Percentiles rank a stretch among this genome's conserved stretches.
Conservation (phyloP, 75 land plant genomes). For the Cupressus sempervirens region DNA sequence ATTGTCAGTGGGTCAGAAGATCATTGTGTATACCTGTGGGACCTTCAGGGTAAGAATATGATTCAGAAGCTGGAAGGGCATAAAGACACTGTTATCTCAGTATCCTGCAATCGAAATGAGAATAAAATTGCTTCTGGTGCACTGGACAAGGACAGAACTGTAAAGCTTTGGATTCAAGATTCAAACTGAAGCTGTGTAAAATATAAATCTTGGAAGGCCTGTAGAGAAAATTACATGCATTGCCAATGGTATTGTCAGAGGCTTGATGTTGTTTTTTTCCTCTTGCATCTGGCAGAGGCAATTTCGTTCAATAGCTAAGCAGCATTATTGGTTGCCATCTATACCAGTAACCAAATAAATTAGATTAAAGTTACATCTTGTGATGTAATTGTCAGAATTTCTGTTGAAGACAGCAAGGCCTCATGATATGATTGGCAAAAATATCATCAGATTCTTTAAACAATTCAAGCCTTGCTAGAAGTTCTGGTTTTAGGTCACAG, state of each 20-base stretch:
- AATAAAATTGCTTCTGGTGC: slow-evolving; percentile 62
- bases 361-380: neutral
- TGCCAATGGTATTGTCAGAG: neutral
- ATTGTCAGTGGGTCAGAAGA: slow-evolving; percentile 68
- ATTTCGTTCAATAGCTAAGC: neutral
- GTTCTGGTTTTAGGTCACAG: neutral
- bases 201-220: neutral
- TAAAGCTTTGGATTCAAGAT: slow-evolving; percentile 59
- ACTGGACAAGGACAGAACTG: slow-evolving; percentile 46
- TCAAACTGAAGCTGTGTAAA: neutral
- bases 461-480: neutral
- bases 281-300: neutral
- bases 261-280: neutral
- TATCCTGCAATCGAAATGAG: slow-evolving; percentile 55
- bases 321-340: neutral
- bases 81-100: slow-evolving; percentile 47
- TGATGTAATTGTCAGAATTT: neutral
- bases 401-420: neutral
- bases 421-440: neutral
- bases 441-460: neutral
- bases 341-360: neutral
- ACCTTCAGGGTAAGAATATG: slow-evolving; percentile 37
- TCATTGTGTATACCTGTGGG: slow-evolving; percentile 54
- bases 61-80: slow-evolving; percentile 62
- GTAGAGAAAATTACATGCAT: neutral